These are phyloP conservation scores for Pezizomycotina sp. DNA, from an alignment of 2,329 filamentous ascomycete species.

Conservation along the genomic window DNA sequence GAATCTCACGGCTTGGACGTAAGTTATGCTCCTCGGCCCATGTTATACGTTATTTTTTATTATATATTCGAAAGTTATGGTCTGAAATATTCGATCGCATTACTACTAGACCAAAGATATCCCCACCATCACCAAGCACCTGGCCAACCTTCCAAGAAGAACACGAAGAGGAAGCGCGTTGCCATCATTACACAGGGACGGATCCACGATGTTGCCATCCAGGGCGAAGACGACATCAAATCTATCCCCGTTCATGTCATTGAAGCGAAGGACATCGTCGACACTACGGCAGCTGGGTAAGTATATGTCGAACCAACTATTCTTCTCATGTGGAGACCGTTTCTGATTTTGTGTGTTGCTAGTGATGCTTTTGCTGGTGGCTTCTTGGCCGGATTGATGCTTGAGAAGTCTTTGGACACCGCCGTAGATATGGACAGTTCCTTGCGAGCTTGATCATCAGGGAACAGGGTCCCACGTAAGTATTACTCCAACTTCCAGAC, in stretches of 20 bases:
- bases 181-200: conserved; percentile 94
- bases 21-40: conserved; percentile 14
- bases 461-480: conserved; percentile 90
- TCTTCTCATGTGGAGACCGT: conserved; percentile 11
- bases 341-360: background rate
- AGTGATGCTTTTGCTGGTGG: conserved; percentile 92
- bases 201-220: conserved; percentile 68
- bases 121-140: conserved; percentile 64
- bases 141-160: conserved; percentile 82
- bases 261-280: conserved; percentile 60
- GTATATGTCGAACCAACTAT: conserved; percentile 21
- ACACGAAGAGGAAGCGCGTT: conserved; percentile 62
- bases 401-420: conserved; percentile 63
- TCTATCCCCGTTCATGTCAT: conserved; percentile 72
- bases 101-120: conserved; percentile 48
- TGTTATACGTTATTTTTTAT: too few relatives aligned
- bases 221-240: conserved; percentile 47
- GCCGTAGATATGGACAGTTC: conserved; percentile 87
- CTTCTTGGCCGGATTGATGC: conserved; percentile 73
- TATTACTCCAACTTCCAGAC: conserved; percentile 27
- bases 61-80: background rate
- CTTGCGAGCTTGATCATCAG: conserved; percentile 84
- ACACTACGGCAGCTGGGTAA: conserved; percentile 82
- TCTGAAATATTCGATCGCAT: conserved; percentile 5
- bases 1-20: conserved; percentile 53